Evolutionary conservation across 2,329 filamentous ascomycete genomes (phyloP).

Genomic region (Tricladium varicosporioides): DNA sequence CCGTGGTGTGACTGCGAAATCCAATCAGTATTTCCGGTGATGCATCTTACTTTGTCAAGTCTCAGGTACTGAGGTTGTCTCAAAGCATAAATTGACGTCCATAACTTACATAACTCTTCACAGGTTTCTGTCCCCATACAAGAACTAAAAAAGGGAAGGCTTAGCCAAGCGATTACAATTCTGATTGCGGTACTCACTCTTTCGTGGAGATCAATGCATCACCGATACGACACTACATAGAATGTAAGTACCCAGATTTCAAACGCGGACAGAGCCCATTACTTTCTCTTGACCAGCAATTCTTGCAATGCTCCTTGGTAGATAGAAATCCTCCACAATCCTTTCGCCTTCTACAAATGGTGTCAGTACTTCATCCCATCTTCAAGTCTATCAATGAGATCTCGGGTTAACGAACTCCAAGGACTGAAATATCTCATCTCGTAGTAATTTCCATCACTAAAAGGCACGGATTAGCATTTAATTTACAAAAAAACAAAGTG

Average conservation of each 20-base stretch:
- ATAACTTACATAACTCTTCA: conserved; percentile 64
- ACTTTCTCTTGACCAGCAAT: conserved; percentile 50
- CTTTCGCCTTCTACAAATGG: conserved; percentile 41
- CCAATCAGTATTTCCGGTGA: too few relatives aligned
- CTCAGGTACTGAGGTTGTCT: too few relatives aligned
- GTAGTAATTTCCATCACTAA: conserved; percentile 59
- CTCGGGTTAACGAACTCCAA: conserved; percentile 42
- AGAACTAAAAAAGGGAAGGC: conserved; percentile 36
- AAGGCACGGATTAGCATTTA: too few relatives aligned
- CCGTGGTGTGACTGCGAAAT: conserved; percentile 14
- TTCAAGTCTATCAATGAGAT: too few relatives aligned
- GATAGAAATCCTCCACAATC: conserved; percentile 61
- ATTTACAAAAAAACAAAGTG: too few relatives aligned
- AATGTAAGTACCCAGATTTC: background rate
- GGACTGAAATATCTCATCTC: conserved; percentile 62
- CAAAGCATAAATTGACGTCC: conserved; percentile 26
- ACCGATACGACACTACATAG: conserved; percentile 48
- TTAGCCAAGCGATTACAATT: too few relatives aligned
- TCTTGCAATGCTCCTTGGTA: conserved; percentile 64
- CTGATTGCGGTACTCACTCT: conserved; percentile 38
- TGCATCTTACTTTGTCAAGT: background rate
- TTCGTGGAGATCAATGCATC: conserved; percentile 51
- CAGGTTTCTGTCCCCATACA: conserved; percentile 64
- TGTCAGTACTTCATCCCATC: background rate
- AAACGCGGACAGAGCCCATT: background rate